phyloP scores from a whole-genome alignment of 2,329 filamentous ascomycete species.

The Alternaria longipes region DNA sequence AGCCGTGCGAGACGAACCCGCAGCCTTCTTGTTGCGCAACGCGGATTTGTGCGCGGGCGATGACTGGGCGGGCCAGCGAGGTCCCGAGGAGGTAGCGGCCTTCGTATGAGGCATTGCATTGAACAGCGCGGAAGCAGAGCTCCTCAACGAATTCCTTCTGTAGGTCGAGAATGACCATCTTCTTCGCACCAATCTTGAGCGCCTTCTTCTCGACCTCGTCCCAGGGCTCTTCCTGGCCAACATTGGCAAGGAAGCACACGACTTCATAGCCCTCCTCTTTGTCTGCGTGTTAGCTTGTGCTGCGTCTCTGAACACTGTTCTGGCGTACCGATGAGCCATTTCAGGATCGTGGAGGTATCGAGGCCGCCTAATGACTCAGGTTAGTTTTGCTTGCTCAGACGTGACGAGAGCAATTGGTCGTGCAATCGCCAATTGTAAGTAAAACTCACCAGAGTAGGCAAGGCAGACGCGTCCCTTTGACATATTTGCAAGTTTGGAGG shows the following conservation, averaged over 20 bases:
- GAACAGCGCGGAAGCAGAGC: slow-evolving; percentile 80
- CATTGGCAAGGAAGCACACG: slow-evolving; percentile 65
- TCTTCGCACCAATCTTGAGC: slow-evolving; percentile 71
- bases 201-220: slow-evolving; percentile 74
- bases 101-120: slow-evolving; percentile 70
- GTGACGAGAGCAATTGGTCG: background rate
- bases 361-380: slow-evolving; percentile 59
- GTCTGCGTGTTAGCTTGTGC: slow-evolving; percentile 15
- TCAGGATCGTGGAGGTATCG: slow-evolving; percentile 63
- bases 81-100: slow-evolving; percentile 65
- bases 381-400: slow-evolving; percentile 28
- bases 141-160: slow-evolving; percentile 81
- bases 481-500: slow-evolving; percentile 34
- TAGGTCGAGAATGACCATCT: slow-evolving; percentile 71
- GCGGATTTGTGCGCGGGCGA: slow-evolving; percentile 71
- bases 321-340: slow-evolving; percentile 49
- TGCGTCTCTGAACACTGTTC: background rate
- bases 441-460: slow-evolving; percentile 56
- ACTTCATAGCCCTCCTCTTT: slow-evolving; percentile 67
- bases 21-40: slow-evolving; percentile 71
- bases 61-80: slow-evolving; percentile 73
- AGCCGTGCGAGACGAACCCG: slow-evolving; percentile 59
- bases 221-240: slow-evolving; percentile 68
- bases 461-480: slow-evolving; percentile 59
- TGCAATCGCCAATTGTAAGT: no score